Percentiles rank a stretch among this genome's conserved stretches.
These are phyloP conservation scores for Panaeolus papilionaceus DNA, from an alignment of 768 basidiomycete genomes.

Conservation along the genomic window DNA sequence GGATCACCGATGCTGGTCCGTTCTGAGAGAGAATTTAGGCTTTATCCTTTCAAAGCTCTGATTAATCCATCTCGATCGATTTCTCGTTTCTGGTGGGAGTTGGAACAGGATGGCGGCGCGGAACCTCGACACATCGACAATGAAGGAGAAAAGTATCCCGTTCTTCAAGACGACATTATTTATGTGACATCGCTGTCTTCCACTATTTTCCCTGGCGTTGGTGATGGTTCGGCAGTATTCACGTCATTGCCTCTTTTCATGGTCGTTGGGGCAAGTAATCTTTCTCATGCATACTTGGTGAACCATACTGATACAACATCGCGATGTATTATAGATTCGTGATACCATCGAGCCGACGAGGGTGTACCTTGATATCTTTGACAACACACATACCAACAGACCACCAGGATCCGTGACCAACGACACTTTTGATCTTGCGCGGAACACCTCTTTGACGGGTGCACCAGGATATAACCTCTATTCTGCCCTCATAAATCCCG, in stretches of 20 bases:
- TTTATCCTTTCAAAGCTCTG: constrained; percentile 48
- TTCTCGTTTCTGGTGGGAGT: constrained; percentile 55
- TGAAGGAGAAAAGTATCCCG: constrained; percentile 44
- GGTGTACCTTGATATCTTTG: not conserved
- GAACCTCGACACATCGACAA: constrained; percentile 42
- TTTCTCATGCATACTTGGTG: not conserved
- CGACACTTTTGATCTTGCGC: not conserved
- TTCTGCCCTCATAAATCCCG: not conserved
- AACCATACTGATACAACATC: too few relatives aligned
- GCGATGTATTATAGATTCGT: not conserved
- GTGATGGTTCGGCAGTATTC: too few relatives aligned
- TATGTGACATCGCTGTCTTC: not conserved
- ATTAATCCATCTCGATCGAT: constrained; percentile 46
- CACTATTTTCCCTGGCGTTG: not conserved
- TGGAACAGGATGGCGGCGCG: constrained; percentile 42
- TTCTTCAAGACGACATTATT: constrained; percentile 49
- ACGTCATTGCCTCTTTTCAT: not conserved
- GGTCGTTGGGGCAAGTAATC: not conserved
- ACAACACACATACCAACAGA: not conserved
- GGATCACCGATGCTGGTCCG: constrained; percentile 43
- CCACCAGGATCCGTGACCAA: not conserved
- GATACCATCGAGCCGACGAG: not conserved
- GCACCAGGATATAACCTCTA: not conserved
- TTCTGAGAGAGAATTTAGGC: constrained; percentile 38
- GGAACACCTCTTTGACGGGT: not conserved